phyloP scores from a whole-genome alignment of 805 yeast genomes.

The Torulaspora maleeae region DNA sequence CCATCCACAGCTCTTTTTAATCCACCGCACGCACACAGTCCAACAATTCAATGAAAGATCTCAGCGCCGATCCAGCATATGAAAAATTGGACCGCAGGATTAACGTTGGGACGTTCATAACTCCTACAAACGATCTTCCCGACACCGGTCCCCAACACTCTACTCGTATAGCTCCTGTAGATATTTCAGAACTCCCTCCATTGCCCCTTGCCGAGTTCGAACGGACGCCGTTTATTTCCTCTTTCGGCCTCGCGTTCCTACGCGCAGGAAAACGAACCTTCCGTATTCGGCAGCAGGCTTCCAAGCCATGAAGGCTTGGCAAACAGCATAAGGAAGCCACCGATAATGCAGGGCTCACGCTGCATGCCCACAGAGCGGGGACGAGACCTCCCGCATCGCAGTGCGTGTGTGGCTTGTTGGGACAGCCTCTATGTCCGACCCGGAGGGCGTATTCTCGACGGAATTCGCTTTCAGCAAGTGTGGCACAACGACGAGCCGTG shows the following conservation, averaged over 20 bases:
- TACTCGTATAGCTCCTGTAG: background rate
- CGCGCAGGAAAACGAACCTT: background rate
- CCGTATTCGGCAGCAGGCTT: background rate
- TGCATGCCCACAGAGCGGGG: too few relatives aligned
- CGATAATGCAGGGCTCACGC: too few relatives aligned
- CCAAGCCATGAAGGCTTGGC: background rate
- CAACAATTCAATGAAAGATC: background rate
- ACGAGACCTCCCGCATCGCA: too few relatives aligned
- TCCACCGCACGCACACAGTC: background rate
- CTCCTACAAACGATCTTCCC: background rate
- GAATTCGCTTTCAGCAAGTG: too few relatives aligned
- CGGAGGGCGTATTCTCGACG: too few relatives aligned
- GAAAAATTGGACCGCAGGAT: background rate
- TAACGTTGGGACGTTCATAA: background rate
- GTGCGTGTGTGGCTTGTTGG: too few relatives aligned
- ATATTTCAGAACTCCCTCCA: background rate
- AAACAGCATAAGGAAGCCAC: background rate
- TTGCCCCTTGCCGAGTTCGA: constrained; percentile 2
- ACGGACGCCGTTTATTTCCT: background rate
- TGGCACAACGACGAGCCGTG: background rate
- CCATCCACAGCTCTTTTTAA: background rate
- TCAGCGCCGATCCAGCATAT: background rate
- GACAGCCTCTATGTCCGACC: too few relatives aligned
- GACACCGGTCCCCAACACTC: background rate
- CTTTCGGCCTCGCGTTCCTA: background rate